Base-by-base conservation (phyloP, 169 alveolate genomes). In the Theileria sp. region DNA sequence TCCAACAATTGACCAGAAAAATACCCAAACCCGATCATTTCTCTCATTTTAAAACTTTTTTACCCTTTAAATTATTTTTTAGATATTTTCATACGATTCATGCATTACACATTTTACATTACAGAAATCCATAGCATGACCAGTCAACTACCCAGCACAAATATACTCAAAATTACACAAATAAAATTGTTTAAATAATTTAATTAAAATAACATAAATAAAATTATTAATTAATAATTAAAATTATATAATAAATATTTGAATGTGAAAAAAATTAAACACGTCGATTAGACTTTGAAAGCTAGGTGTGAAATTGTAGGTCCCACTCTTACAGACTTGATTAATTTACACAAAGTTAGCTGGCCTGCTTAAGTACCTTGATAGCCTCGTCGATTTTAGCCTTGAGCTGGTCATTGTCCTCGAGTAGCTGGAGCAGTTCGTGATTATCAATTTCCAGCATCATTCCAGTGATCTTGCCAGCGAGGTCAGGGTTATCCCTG, bases 371-470 rank as follows among this genome's bases (percentile, higher is more conserved):
- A 66, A 95, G 92, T 71, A 95, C 98, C 15, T 92, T 87, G 80
- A 95, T 86, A 30, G 98, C 98, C 77, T 95, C 98, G 56, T 94
- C 96, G 49, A 94, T 95, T 81, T 96, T 96, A 82, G 90, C 94
- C 84, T 94, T 94, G 34, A 96, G 93, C 86, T 94, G 97, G 32
- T 87, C 89, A 51, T 95, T 98, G 77, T 94, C 88, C 72, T 93
- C 97, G 70, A 96, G 87, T 70, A 96, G 89, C 69, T 93, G 93
- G 80, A 95, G 77, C 60, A 96, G 90, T 91, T 96, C 99, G 62
- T 91, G 88, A 92, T 95, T 95, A 91, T 96, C 99, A 97, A 96
- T 96, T 83, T 96, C 99, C 69, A 96, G 86, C 99, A 96, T 96
- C 99, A 96, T 96, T 8, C 99, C 98, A 1, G 97, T 95, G 49